Evolutionary conservation across 441 rosid genomes (phyloP).

Genomic region (Corymbia citriodora): DNA sequence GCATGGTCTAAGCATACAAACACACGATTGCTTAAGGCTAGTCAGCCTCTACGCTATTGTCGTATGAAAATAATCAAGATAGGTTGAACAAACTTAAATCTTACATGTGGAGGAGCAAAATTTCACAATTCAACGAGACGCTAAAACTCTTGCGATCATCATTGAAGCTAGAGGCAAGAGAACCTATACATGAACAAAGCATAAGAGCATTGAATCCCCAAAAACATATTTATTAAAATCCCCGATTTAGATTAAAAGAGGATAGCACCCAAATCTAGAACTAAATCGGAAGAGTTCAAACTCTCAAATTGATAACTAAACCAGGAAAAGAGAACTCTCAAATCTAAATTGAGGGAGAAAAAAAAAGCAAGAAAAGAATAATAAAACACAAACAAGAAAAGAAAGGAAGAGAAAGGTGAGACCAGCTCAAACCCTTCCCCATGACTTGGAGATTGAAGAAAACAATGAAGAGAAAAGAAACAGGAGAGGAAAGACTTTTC

Average conservation of each 20-base stretch:
- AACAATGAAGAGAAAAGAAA: neutral
- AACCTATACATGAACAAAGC: neutral
- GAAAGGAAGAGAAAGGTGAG: neutral
- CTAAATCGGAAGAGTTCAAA: neutral
- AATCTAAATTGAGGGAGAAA: neutral
- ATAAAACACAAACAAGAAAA: neutral
- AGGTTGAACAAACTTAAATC: neutral
- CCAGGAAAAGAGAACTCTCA: neutral
- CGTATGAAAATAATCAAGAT: accelerated
- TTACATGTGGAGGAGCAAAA: neutral
- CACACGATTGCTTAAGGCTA: neutral
- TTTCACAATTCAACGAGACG: accelerated
- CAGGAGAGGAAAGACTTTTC: neutral
- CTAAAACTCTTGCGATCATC: neutral
- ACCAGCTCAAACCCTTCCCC: neutral
- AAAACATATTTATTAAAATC: neutral
- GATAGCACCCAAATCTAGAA: neutral
- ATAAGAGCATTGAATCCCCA: neutral
- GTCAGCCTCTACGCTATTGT: accelerated
- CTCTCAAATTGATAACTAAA: neutral
- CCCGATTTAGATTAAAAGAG: neutral
- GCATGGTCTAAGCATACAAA: accelerated
- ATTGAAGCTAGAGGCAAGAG: neutral
- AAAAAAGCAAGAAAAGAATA: too few relatives aligned
- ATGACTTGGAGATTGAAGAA: neutral